Base-by-base conservation (phyloP, 1,139 yeast genomes). In the Debaryomycetaceae sp. region DNA sequence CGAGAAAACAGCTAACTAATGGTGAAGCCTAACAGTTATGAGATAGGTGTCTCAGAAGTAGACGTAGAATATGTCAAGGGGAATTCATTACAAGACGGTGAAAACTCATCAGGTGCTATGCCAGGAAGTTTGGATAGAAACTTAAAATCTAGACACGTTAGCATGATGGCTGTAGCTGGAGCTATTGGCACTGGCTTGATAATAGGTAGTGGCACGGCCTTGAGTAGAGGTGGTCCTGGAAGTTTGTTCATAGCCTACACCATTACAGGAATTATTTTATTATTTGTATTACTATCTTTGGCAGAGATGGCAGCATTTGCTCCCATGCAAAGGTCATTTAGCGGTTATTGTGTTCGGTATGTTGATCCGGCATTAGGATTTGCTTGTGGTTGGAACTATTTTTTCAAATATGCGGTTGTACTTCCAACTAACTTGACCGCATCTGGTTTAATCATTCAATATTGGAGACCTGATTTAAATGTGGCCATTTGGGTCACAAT, bases 361-460 rank as follows among this genome's bases (percentile, higher is more conserved):
- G 79, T 78, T 42, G 88, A 83, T 50, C 83, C 81, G 29, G 78
- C 87, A 5, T 68, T 83, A 38, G 91, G 89, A 2, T 83, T 81
- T 59, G 87, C 88, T 3, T 83, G 84, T 54, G 91, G 89, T 43
- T 80, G 80, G 56, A 70, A 74, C 17, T 83, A 83, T 59, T 69
- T 79, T 49, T 70, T 78, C 41, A 60, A 60, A 42, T 83, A 82
- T 56, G 67, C 81, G 49, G 75, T 83, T 55, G 72, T 81, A 44
- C 78, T 85, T 5, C 85, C 91, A 22, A 81, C 81, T 58, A 85
- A 57, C 44, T 44, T 75, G 70, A 74, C 69, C 31, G 86, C 86
- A 0, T 81, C 81, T 29, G 73, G 83, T 1, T 59, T 81, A 38
- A 74, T 81, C 2, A 71, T 81, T 53, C 81, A 79, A 51, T 81